A percentile compares a stretch with the other conserved stretches of the same genome.
Conservation (phyloP, 345 rosid species). For the Microthlaspi erraticum region DNA sequence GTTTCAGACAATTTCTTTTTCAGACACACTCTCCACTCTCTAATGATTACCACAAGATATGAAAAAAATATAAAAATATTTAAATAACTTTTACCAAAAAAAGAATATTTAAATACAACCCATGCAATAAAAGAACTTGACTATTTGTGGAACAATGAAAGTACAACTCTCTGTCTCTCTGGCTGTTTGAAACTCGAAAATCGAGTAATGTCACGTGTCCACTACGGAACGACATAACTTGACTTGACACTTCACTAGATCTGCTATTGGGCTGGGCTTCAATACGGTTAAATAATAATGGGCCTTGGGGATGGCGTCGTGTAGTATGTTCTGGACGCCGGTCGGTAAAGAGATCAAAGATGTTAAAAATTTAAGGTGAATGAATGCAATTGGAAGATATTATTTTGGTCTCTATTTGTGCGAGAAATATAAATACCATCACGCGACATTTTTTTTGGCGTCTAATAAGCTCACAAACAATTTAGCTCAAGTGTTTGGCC, state of each 20-base stretch:
- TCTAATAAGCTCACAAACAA: background rate
- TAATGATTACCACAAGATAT: too few relatives aligned
- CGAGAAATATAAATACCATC: conserved; percentile 15
- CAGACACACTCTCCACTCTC: conserved; percentile 13
- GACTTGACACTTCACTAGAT: too few relatives aligned
- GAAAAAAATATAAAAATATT: too few relatives aligned
- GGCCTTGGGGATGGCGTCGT: conserved; percentile 1
- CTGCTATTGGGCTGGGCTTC: conserved; percentile 28
- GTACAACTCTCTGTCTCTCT: background rate
- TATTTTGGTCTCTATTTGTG: background rate
- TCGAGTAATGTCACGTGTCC: conserved; percentile 30
- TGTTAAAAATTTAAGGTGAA: background rate
- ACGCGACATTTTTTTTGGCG: conserved; percentile 10
- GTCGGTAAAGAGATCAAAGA: conserved; percentile 31
- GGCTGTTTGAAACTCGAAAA: conserved; percentile 13
- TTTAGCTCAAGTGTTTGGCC: conserved; percentile 23
- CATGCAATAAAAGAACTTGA: too few relatives aligned
- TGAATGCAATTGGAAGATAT: background rate
- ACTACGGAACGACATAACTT: background rate
- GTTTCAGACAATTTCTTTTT: conserved; percentile 25
- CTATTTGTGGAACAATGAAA: too few relatives aligned
- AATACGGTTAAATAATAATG: background rate
- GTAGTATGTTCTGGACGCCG: background rate
- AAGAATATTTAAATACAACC: too few relatives aligned
- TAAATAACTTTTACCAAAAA: too few relatives aligned